These are phyloP conservation scores for Aaosphaeria pasadenensis DNA, from an alignment of 2,329 filamentous ascomycete species.

Conservation along the genomic window DNA sequence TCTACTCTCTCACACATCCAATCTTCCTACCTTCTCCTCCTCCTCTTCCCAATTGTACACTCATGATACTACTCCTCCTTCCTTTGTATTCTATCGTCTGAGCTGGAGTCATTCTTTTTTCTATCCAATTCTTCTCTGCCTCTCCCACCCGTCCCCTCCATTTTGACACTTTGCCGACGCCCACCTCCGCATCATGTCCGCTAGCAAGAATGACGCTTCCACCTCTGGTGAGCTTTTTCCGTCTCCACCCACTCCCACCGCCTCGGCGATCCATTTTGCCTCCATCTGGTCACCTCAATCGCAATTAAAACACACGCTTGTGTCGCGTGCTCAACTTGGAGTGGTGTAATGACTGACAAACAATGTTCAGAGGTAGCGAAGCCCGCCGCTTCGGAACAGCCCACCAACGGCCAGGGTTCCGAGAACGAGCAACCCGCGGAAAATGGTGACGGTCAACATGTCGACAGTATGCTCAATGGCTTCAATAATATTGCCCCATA, in stretches of 20 bases:
- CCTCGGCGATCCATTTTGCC: not conserved
- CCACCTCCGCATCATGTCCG: conserved; percentile 24
- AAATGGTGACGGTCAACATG: conserved; percentile 25
- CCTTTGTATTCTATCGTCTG: too few species aligned
- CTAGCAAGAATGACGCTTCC: conserved; percentile 36
- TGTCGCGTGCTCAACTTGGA: not conserved
- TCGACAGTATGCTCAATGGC: conserved; percentile 26
- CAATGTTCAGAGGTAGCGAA: conserved; percentile 21
- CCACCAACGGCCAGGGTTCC: conserved; percentile 13
- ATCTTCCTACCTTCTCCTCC: conserved; percentile 23
- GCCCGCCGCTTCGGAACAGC: conserved; percentile 20
- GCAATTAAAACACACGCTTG: not conserved
- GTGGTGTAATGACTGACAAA: conserved; percentile 19
- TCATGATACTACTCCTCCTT: too few species aligned
- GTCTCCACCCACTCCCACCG: conserved; percentile 8
- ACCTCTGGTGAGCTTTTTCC: conserved; percentile 29
- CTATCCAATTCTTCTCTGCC: not conserved
- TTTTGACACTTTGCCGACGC: not conserved
- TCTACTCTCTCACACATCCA: conserved; percentile 4
- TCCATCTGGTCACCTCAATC: not conserved
- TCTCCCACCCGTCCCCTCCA: not conserved
- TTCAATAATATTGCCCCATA: not conserved
- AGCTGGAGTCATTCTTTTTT: too few species aligned
- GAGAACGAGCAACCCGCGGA: conserved; percentile 13
- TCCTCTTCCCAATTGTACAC: conserved; percentile 15